Base-by-base conservation (phyloP, 495 filamentous ascomycete genomes). In the Delitschia confertaspora region DNA sequence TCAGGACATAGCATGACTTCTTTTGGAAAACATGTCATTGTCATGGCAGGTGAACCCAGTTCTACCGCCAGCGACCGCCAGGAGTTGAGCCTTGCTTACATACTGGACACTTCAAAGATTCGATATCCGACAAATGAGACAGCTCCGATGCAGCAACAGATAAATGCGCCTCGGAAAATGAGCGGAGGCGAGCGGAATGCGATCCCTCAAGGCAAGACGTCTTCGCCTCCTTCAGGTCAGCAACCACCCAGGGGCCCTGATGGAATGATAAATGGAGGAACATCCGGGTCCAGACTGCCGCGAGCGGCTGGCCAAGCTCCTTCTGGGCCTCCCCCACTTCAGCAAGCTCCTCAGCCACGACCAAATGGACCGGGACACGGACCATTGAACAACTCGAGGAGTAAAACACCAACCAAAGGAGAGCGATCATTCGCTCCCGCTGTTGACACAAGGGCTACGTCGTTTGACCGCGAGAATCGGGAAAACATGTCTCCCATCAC, bases 1-100 rank as follows among this genome's bases (percentile, higher is more conserved):
- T 95, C 88, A 14, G 93, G 93, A 0, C 93, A 99, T 61, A 93
- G 87, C 61, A 96, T 96, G 91, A 96, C 93, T 0, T 79, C 88
- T 4, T 85, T 85, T 52, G 84, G 83, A 4, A 93, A 93, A 55
- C 81, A 88, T 36, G 79, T 99, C 45, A 82, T 95, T 35, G 86
- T 95, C 10, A 68, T 95, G 31, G 93, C 84, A 8, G 91, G 91
- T 36, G 91, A 99, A 56, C 91, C 91, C 22, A 95, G 89, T 63
- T 86, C 86, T 7, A 81, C 83, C 21, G 74, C 83, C 0, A 73
- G 79, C 42, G 82, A 93, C 45, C 74, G 82, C 1, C 73, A 74
- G 37, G 91, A 99, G 59, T 72, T 99, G 49, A 84, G 82, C 54
- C 73, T 93, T 60, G 82, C 85, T 10, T 99, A 96, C 61, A 72